Conservation (phyloP, 108 stramenopile genomes). For the Discostella stelligeroides region DNA sequence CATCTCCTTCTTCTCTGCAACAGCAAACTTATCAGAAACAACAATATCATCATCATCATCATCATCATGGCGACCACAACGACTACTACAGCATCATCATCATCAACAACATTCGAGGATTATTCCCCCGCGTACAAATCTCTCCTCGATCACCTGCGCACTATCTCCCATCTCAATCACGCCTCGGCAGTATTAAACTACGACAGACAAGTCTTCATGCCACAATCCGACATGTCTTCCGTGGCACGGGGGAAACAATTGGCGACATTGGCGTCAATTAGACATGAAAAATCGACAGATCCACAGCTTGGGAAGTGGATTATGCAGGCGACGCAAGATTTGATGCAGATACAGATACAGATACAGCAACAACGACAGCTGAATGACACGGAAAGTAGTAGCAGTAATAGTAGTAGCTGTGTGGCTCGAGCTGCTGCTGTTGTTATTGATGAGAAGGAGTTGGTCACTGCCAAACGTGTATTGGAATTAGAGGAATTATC, state of each 20-base stretch:
- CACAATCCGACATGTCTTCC: constrained; percentile 38
- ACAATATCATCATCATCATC: background rate
- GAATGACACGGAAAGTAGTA: constrained; percentile 5
- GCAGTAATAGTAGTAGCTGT: too few relatives aligned
- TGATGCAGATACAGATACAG: constrained; percentile 8
- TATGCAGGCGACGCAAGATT: constrained; percentile 26
- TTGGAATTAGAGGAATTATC: constrained; percentile 54
- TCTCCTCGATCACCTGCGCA: constrained; percentile 36
- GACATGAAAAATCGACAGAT: constrained; percentile 71
- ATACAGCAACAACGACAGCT: background rate
- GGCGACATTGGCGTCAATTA: constrained; percentile 66
- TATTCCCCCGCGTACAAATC: constrained; percentile 33
- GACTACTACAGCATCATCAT: constrained; percentile 6
- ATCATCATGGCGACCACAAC: constrained; percentile 12
- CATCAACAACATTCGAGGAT: constrained; percentile 30
- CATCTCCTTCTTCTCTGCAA: too few relatives aligned
- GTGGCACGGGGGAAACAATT: constrained; percentile 63
- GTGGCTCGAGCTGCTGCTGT: too few relatives aligned
- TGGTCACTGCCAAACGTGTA: constrained; percentile 40
- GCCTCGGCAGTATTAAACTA: constrained; percentile 41
- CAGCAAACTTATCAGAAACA: too few relatives aligned
- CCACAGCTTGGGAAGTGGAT: constrained; percentile 48
- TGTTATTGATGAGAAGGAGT: constrained; percentile 6
- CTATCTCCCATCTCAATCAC: constrained; percentile 39
- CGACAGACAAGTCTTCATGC: constrained; percentile 74